Evolutionary conservation across 192 early-diverging fungal genomes (phyloP).

Genomic region (Podila minutissima): DNA sequence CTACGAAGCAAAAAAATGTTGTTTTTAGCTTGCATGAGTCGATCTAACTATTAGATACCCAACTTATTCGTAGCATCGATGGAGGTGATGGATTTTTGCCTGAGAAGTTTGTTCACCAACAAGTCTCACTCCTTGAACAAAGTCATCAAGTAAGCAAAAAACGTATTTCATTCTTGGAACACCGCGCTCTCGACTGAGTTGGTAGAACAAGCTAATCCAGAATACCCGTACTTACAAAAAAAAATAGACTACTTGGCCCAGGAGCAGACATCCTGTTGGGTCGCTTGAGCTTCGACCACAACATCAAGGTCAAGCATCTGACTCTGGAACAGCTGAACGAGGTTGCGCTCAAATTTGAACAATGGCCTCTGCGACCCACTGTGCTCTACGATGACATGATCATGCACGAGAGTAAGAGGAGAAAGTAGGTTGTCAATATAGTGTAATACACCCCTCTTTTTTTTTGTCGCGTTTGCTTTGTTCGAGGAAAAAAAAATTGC

Average conservation of each 20-base stretch:
- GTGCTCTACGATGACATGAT: slow-evolving; percentile 59
- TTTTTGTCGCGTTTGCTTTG: no score
- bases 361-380: slow-evolving; percentile 62
- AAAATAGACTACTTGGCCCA: slow-evolving; percentile 56
- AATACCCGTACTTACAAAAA: background rate
- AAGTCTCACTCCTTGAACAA: slow-evolving; percentile 33
- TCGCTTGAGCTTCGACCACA: slow-evolving; percentile 55
- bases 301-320: slow-evolving; percentile 53
- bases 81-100: slow-evolving; percentile 34
- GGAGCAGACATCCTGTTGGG: slow-evolving; percentile 61
- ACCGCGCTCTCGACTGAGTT: background rate
- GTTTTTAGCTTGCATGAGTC: no score
- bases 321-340: slow-evolving; percentile 57
- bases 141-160: slow-evolving; percentile 33
- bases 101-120: slow-evolving; percentile 42
- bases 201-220: no score
- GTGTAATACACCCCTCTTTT: no score
- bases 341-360: slow-evolving; percentile 60
- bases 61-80: slow-evolving; percentile 9
- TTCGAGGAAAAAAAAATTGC: no score
- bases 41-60: no score
- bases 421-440: slow-evolving; percentile 7
- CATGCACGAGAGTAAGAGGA: slow-evolving; percentile 27
- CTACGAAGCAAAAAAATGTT: no score
- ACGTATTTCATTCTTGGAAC: no score